Conservation (phyloP, 2,329 filamentous ascomycete genomes). For the Trichoderma arundinaceum region DNA sequence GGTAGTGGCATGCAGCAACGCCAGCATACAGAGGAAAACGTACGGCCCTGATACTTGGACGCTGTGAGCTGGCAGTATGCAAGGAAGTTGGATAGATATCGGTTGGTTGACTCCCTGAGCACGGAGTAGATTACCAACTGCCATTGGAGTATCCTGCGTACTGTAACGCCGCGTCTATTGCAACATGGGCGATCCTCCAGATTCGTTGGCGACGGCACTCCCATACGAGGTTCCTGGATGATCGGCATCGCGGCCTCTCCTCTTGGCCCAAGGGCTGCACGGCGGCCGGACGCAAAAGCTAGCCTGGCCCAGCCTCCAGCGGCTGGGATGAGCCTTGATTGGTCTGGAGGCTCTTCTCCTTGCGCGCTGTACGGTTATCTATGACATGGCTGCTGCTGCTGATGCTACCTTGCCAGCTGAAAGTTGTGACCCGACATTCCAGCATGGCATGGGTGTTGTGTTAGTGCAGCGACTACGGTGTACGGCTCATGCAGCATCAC, state of each 20-base stretch:
- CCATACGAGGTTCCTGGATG: slow-evolving; percentile 26
- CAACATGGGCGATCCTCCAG: not conserved
- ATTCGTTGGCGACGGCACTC: not conserved
- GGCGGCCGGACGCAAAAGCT: slow-evolving; percentile 2
- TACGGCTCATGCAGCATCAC: slow-evolving; percentile 2
- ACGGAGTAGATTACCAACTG: not conserved
- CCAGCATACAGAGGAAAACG: not conserved
- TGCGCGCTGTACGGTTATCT: slow-evolving; percentile 11
- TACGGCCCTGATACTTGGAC: slow-evolving; percentile 6
- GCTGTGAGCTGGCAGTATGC: slow-evolving; percentile 21
- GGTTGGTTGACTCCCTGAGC: not conserved
- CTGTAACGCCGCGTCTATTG: slow-evolving; percentile 5
- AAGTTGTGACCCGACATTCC: slow-evolving; percentile 4
- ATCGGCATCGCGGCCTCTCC: slow-evolving; percentile 25
- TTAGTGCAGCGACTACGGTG: not conserved
- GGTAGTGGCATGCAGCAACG: not conserved
- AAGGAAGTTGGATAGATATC: not conserved
- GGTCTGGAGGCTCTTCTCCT: not conserved
- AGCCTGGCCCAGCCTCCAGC: slow-evolving; percentile 7
- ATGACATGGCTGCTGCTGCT: not conserved
- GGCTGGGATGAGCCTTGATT: slow-evolving; percentile 18
- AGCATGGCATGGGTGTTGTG: slow-evolving; percentile 4
- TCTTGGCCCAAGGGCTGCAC: not conserved
- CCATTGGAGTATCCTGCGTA: slow-evolving; percentile 1
- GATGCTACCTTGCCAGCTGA: slow-evolving; percentile 28